phyloP scores from a whole-genome alignment of 352 stramenopile genomes.

The Globisporangium irregulare region DNA sequence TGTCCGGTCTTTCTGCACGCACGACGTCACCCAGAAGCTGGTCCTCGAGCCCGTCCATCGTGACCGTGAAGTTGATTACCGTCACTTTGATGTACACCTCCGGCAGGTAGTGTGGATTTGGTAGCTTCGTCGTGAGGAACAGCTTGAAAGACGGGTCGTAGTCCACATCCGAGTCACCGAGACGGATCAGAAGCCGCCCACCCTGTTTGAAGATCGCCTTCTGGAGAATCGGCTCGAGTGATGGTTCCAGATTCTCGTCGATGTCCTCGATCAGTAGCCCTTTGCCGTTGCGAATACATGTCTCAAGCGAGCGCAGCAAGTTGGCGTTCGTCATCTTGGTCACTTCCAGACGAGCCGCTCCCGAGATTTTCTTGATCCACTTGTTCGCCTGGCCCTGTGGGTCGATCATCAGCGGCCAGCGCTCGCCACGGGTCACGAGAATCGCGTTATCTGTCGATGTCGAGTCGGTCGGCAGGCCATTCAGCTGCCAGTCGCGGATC shows the following conservation, averaged over 20 bases:
- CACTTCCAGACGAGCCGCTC: constrained; percentile 48
- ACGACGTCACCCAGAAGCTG: constrained; percentile 92
- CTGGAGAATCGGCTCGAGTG: constrained; percentile 91
- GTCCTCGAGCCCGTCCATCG: constrained; percentile 91
- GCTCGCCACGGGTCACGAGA: constrained; percentile 84
- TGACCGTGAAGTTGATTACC: constrained; percentile 96
- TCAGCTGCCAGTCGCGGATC: constrained; percentile 92
- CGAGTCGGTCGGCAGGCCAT: constrained; percentile 87
- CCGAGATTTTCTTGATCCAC: constrained; percentile 92
- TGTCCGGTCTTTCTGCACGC: constrained; percentile 88
- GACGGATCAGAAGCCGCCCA: constrained; percentile 81
- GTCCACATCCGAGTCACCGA: constrained; percentile 92
- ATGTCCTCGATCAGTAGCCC: constrained; percentile 92
- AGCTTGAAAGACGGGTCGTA: constrained; percentile 92
- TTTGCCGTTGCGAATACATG: constrained; percentile 90
- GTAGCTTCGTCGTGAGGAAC: constrained; percentile 92
- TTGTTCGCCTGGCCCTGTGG: constrained; percentile 93
- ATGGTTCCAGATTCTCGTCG: constrained; percentile 89
- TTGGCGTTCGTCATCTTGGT: constrained; percentile 93
- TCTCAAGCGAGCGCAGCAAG: constrained; percentile 87
- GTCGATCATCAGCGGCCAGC: constrained; percentile 95
- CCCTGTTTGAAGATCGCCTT: constrained; percentile 93
- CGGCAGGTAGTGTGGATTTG: constrained; percentile 93
- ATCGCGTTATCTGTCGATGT: constrained; percentile 94
- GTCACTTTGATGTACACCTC: constrained; percentile 97